Evolutionary conservation across 306 rosid genomes (phyloP), one percentile per base, ranked within the genome.

Genomic region (Vigna mungo): DNA sequence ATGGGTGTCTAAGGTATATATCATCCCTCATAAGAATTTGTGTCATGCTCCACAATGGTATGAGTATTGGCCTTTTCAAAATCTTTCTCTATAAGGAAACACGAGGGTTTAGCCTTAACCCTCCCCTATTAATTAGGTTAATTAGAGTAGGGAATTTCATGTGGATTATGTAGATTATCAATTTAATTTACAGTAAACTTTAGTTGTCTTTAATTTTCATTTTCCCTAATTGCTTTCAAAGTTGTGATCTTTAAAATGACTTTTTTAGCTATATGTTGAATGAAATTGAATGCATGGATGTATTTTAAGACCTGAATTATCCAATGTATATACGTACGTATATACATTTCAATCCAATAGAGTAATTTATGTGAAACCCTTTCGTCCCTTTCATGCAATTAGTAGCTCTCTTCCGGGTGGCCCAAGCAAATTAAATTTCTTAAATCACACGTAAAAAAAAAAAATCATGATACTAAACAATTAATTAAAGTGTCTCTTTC

Each of bases 401-500:
- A 48, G 49, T 58, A 27, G 56, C 12, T 66, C 47, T 67, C 76
- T 56, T 75, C 54, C 58, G 30, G 49, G 79, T 63, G 76, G 30
- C 68, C 60, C 79, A 49, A 47, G 54, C 16, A 64, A 47, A 67
- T 51, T 41, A 65, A 66, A 46, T 61, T 80, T 65, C 54, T 61
- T 32, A 46, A 69, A 44, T 54, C 49, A 54, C 65, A 74, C 27
- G 56, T 53, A 21, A 69, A 75, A 30, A 75, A n/a, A n/a, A 30
- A 74, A n/a, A 61, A 14, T 63, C 15, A 30, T 17, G 62, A 66
- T 27, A 36, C 27, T 54, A 83, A 74, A 44, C n/a, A 41, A 41
- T 41, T 41, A 67, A 67, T 6, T 21, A 13, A 67, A 68, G 73
- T 14, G 62, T 55, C 75, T 10, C 73, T 79, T n/a, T 83, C 75